Conservation (phyloP, 2,329 filamentous ascomycete species). For the Stachybotrys chlorohalonatus region DNA sequence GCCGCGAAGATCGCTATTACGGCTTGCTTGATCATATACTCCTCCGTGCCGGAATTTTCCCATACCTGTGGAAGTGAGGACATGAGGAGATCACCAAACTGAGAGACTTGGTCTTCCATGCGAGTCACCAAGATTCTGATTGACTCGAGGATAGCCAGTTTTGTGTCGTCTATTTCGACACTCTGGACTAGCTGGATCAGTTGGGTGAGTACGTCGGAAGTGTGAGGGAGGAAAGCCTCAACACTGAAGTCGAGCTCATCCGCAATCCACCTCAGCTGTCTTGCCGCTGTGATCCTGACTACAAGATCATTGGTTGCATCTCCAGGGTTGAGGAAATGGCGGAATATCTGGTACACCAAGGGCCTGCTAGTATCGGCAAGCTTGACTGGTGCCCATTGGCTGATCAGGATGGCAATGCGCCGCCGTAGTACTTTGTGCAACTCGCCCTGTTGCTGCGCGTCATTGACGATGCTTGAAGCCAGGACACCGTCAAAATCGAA, state of each 20-base stretch:
- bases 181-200: constrained; percentile 72
- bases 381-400: constrained; percentile 80
- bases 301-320: constrained; percentile 83
- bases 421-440: constrained; percentile 76
- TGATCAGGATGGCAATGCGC: constrained; percentile 79
- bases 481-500: constrained; percentile 83
- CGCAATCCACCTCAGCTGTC: constrained; percentile 70
- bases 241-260: constrained; percentile 78
- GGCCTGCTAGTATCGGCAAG: constrained; percentile 58
- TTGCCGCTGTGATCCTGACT: constrained; percentile 81
- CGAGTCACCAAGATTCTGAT: constrained; percentile 72
- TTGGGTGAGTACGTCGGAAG: constrained; percentile 60
- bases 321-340: constrained; percentile 69
- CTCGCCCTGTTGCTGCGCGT: constrained; percentile 57
- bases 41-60: constrained; percentile 69
- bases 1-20: constrained; percentile 80
- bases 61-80: constrained; percentile 71
- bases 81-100: constrained; percentile 73
- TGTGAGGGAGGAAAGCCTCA: constrained; percentile 67
- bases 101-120: constrained; percentile 62
- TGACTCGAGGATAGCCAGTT: constrained; percentile 82
- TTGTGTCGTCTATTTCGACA: constrained; percentile 77
- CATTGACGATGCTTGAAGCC: constrained; percentile 62
- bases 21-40: constrained; percentile 88
- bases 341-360: constrained; percentile 80